phyloP scores from a whole-genome alignment of 2,329 filamentous ascomycete species.

The Pseudocercospora fijiensis region DNA sequence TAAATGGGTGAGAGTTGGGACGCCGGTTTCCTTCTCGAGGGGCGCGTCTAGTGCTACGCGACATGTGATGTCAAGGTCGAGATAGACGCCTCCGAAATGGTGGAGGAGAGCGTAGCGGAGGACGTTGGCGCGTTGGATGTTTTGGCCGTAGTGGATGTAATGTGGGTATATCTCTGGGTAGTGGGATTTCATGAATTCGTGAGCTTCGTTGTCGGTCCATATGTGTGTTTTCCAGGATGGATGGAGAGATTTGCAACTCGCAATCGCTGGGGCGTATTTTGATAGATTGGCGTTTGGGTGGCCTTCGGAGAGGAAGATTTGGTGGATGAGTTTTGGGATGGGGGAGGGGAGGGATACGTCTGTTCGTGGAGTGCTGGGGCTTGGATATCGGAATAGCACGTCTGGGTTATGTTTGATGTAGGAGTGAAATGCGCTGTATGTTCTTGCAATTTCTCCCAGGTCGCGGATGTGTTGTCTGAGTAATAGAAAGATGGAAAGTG shows the following conservation, averaged over 20 bases:
- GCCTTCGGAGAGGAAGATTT: slow-evolving; percentile 30
- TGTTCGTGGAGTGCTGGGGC: neutral
- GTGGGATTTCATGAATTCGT: slow-evolving; percentile 27
- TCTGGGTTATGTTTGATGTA: slow-evolving; percentile 23
- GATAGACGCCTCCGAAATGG: slow-evolving; percentile 34
- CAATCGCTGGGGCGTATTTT: slow-evolving; percentile 26
- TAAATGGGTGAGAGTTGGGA: slow-evolving; percentile 23
- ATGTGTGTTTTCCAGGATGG: slow-evolving; percentile 28
- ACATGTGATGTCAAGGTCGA: slow-evolving; percentile 35
- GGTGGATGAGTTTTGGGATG: slow-evolving; percentile 32
- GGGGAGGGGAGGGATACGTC: slow-evolving; percentile 12
- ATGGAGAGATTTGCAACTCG: slow-evolving; percentile 29
- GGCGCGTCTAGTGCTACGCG: slow-evolving; percentile 25
- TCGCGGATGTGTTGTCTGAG: slow-evolving; percentile 27
- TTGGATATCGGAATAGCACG: slow-evolving; percentile 25
- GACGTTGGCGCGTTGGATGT: slow-evolving; percentile 35
- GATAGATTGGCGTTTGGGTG: slow-evolving; percentile 19
- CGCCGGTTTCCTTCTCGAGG: slow-evolving; percentile 4
- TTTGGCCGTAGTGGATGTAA: slow-evolving; percentile 30
- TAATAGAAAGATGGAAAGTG: slow-evolving; percentile 6
- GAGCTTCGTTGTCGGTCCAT: slow-evolving; percentile 30
- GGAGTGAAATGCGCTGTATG: slow-evolving; percentile 28
- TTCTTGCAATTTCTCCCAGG: slow-evolving; percentile 27
- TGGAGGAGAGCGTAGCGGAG: slow-evolving; percentile 34
- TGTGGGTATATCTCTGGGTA: slow-evolving; percentile 30